phyloP scores from a whole-genome alignment of 441 rosid species.

The Eutrema salsugineum region DNA sequence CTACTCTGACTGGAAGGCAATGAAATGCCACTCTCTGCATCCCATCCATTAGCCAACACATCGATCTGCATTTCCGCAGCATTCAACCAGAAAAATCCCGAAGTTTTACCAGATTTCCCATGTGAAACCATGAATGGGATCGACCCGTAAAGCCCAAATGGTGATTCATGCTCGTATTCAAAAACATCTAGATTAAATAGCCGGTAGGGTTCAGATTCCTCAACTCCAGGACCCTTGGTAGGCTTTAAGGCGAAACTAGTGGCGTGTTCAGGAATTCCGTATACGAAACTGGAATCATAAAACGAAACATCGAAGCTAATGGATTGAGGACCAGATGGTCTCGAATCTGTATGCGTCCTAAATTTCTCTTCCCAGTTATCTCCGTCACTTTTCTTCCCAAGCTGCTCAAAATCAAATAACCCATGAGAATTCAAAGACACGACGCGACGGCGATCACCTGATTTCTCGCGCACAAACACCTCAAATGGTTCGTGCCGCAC shows the following conservation, averaged over 20 bases:
- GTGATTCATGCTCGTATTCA: constrained; percentile 81
- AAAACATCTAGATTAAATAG: constrained; percentile 92
- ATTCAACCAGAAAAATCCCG: constrained; percentile 96
- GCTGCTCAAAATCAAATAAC: constrained; percentile 86
- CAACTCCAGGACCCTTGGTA: constrained; percentile 88
- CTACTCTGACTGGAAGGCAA: constrained; percentile 58
- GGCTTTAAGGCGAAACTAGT: constrained; percentile 84
- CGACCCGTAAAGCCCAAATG: constrained; percentile 94
- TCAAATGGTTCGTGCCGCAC: constrained; percentile 84
- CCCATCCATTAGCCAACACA: constrained; percentile 88
- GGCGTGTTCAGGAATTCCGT: constrained; percentile 94
- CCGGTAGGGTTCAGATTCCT: constrained; percentile 87
- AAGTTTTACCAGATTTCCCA: constrained; percentile 67
- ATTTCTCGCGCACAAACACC: constrained; percentile 65
- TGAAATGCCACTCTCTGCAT: constrained; percentile 65
- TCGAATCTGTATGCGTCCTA: constrained; percentile 68
- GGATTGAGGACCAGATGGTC: constrained; percentile 90
- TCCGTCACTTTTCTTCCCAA: constrained; percentile 62
- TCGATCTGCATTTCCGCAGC: constrained; percentile 99
- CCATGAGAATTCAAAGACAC: constrained; percentile 81
- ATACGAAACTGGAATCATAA: constrained; percentile 78
- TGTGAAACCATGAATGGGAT: constrained; percentile 94
- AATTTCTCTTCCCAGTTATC: constrained; percentile 95
- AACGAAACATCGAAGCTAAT: constrained; percentile 95
- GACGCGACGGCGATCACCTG: constrained; percentile 49